These are phyloP conservation scores for Mortierella sp. DNA, from an alignment of 371 early-diverging fungal genomes.

Conservation along the genomic window DNA sequence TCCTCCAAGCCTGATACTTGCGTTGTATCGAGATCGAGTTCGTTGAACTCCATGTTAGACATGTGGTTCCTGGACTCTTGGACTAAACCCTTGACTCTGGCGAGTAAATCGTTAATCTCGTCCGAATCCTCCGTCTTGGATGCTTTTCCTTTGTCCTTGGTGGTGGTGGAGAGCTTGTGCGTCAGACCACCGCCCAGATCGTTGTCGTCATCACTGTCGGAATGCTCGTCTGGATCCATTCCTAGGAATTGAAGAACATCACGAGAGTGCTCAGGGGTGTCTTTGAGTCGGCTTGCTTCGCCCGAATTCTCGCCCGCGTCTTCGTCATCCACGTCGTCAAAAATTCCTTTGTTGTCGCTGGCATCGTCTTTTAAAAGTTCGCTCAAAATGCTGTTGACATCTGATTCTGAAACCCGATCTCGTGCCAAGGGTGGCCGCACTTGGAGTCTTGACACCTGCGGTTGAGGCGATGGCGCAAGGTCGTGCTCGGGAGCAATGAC, in stretches of 20 bases:
- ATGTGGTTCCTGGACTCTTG: constrained; percentile 25
- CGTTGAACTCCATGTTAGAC: constrained; percentile 5
- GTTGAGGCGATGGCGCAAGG: constrained; percentile 16
- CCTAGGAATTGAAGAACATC: constrained; percentile 45
- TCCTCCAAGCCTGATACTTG: constrained; percentile 26
- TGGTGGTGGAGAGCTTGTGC: not conserved
- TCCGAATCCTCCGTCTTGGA: not conserved
- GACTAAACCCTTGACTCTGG: constrained; percentile 38
- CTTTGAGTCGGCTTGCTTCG: not conserved
- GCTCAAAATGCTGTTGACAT: constrained; percentile 43
- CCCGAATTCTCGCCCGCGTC: constrained; percentile 2
- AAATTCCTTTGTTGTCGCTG: constrained; percentile 29
- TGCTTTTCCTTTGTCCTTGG: constrained; percentile 35
- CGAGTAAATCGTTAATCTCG: constrained; percentile 28
- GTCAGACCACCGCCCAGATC: constrained; percentile 3
- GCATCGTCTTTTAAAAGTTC: constrained; percentile 28
- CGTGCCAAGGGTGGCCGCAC: constrained; percentile 10
- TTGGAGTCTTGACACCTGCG: not conserved
- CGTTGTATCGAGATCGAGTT: not conserved
- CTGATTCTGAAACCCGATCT: constrained; percentile 30
- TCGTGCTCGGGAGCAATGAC: constrained; percentile 39
- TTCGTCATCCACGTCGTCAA: constrained; percentile 17
- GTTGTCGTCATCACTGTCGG: constrained; percentile 12
- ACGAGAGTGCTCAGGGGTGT: constrained; percentile 10
- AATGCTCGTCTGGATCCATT: constrained; percentile 29